These are phyloP conservation scores for Hemisphaericaspora xylanilytica DNA, from an alignment of 1,139 yeast species.

Conservation along the genomic window DNA sequence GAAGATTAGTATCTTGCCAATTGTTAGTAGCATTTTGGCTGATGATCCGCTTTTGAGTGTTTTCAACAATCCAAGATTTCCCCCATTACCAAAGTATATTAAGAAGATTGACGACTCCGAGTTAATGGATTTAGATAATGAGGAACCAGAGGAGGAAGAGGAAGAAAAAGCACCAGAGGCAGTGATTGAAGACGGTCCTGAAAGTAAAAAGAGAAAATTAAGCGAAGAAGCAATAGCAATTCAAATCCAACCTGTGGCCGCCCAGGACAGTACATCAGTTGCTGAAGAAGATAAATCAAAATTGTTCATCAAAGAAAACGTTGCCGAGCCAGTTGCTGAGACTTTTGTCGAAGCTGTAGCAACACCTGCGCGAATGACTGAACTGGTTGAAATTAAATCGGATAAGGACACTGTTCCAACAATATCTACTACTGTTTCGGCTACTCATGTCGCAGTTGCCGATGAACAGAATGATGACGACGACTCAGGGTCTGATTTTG, in stretches of 20 bases:
- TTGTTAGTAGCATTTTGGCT: conserved; percentile 54
- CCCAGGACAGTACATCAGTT: no score
- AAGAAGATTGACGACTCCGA: conserved; percentile 22
- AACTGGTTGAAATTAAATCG: conserved; percentile 1
- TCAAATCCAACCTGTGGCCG: no score
- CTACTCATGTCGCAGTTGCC: conserved; percentile 10
- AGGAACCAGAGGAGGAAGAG: conserved; percentile 11
- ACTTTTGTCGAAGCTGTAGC: conserved; percentile 20
- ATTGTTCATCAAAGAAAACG: conserved; percentile 5
- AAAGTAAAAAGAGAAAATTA: conserved; percentile 2
- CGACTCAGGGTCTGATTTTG: conserved; percentile 50
- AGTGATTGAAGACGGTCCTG: background rate
- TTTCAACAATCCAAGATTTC: conserved; percentile 75
- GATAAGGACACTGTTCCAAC: conserved; percentile 1
- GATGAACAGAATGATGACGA: conserved; percentile 9
- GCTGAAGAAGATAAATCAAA: conserved; percentile 17
- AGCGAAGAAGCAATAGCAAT: conserved; percentile 6
- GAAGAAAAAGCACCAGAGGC: conserved; percentile 11
- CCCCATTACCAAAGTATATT: conserved; percentile 50
- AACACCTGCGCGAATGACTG: background rate
- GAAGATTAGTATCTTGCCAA: conserved; percentile 67
- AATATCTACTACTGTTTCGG: background rate
- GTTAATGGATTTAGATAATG: conserved; percentile 17
- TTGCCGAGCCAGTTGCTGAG: conserved; percentile 1
- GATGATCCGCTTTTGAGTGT: conserved; percentile 46